Percentiles rank a stretch among this genome's conserved stretches.
Evolutionary conservation across 179 eudicot genomes (phyloP).

Genomic region (Patellifolia procumbens): DNA sequence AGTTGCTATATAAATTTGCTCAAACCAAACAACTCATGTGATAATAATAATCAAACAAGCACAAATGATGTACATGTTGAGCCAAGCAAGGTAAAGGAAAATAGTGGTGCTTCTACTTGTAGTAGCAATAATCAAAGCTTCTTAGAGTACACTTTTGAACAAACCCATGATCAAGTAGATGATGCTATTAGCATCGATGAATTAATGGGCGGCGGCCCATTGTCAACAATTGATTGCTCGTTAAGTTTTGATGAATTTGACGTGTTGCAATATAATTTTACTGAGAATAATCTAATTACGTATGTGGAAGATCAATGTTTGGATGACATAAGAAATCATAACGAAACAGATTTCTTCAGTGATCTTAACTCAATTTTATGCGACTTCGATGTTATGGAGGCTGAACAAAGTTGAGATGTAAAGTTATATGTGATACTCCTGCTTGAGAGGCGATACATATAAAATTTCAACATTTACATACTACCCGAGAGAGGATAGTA

Average conservation of each 20-base stretch:
- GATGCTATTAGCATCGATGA: slow-evolving; percentile 29
- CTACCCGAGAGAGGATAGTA: too few species aligned
- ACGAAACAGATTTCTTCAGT: slow-evolving; percentile 32
- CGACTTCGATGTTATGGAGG: slow-evolving; percentile 35
- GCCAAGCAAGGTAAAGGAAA: background rate
- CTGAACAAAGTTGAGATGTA: slow-evolving; percentile 6
- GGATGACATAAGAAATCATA: slow-evolving; percentile 17
- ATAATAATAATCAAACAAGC: slow-evolving; percentile 12
- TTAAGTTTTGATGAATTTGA: slow-evolving; percentile 22
- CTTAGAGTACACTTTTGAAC: slow-evolving; percentile 12
- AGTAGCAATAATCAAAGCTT: slow-evolving; percentile 15
- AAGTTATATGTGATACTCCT: background rate
- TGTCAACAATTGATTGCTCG: background rate
- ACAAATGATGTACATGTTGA: background rate
- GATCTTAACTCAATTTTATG: slow-evolving; percentile 36
- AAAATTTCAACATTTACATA: background rate
- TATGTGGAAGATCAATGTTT: slow-evolving; percentile 21
- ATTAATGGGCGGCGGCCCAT: slow-evolving; percentile 4
- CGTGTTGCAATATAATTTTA: background rate
- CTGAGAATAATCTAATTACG: background rate
- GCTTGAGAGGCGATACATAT: background rate
- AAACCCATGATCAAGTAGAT: slow-evolving; percentile 19
- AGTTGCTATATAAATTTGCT: slow-evolving; percentile 63
- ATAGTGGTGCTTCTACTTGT: slow-evolving; percentile 19
- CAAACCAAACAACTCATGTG: slow-evolving; percentile 32